These are phyloP conservation scores for Ophiognomonia clavigignenti-juglandacearum DNA, from an alignment of 2,329 filamentous ascomycete genomes.

Conservation along the genomic window DNA sequence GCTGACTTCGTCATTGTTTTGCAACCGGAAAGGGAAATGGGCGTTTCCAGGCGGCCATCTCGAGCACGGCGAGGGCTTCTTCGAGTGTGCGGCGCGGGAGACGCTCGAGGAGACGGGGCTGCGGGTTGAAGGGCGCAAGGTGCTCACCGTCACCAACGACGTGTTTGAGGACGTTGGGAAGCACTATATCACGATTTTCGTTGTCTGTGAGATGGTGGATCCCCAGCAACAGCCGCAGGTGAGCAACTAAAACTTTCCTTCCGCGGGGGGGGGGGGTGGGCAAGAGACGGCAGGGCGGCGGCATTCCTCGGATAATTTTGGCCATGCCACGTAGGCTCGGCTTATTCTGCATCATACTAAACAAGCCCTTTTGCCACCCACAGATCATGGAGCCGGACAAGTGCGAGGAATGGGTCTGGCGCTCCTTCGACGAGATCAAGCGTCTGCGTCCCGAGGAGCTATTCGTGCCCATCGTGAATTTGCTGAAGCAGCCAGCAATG, in stretches of 20 bases:
- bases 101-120: constrained; percentile 67
- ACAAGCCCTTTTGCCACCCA: constrained; percentile 4
- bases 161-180: constrained; percentile 54
- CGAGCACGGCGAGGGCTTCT: constrained; percentile 60
- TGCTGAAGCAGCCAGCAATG: constrained; percentile 24
- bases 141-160: constrained; percentile 63
- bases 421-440: constrained; percentile 36
- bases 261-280: no score
- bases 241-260: constrained; percentile 19
- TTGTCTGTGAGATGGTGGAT: constrained; percentile 47
- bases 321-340: neutral
- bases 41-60: constrained; percentile 73
- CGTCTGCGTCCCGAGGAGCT: constrained; percentile 27
- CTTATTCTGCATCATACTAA: neutral
- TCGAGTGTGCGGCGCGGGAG: constrained; percentile 62
- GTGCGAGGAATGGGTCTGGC: constrained; percentile 47
- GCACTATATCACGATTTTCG: constrained; percentile 73
- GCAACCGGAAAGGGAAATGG: constrained; percentile 30
- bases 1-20: no score
- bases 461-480: constrained; percentile 35
- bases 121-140: constrained; percentile 42
- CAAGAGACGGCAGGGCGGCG: constrained; percentile 16
- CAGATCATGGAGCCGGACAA: constrained; percentile 45
- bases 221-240: constrained; percentile 49
- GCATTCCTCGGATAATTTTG: neutral